phyloP scores from a whole-genome alignment of 2,329 filamentous ascomycete species.

The Beauveria sp. region DNA sequence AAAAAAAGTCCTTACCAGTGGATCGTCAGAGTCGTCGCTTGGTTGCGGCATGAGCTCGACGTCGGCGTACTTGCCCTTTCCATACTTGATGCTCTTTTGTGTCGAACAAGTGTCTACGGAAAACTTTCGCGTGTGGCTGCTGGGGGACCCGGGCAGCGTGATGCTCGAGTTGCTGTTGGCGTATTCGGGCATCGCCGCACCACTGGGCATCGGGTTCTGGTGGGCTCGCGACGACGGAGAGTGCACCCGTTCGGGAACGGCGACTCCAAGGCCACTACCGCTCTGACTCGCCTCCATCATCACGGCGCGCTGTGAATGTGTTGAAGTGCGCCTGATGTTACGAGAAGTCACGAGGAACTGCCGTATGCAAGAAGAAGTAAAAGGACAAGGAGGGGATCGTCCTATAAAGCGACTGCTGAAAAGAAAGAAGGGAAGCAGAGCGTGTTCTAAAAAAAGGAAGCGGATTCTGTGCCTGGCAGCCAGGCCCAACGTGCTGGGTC shows the following conservation, averaged over 20 bases:
- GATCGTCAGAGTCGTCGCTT: slow-evolving; percentile 46
- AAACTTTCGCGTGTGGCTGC: slow-evolving; percentile 6
- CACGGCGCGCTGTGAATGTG: background rate
- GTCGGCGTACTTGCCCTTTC: slow-evolving; percentile 32
- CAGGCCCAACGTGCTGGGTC: slow-evolving; percentile 3
- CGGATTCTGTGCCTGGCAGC: background rate
- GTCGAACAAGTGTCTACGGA: slow-evolving; percentile 14
- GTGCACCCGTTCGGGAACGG: background rate
- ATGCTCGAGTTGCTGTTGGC: slow-evolving; percentile 5
- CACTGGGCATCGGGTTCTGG: background rate
- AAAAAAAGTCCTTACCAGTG: slow-evolving; percentile 34
- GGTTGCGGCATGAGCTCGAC: slow-evolving; percentile 48
- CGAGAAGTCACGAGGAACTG: too few relatives aligned
- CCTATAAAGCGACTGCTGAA: background rate
- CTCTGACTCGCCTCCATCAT: background rate
- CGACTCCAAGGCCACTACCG: background rate
- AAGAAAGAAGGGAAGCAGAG: background rate
- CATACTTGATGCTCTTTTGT: slow-evolving; percentile 36
- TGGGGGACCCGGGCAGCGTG: background rate
- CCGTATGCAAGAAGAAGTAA: background rate
- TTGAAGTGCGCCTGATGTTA: too few relatives aligned
- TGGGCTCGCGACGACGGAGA: background rate
- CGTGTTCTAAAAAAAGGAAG: background rate
- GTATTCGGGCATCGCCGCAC: background rate
- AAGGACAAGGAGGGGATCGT: background rate